Conservation (phyloP, 2,329 filamentous ascomycete species). For the Metarhizium rileyi region DNA sequence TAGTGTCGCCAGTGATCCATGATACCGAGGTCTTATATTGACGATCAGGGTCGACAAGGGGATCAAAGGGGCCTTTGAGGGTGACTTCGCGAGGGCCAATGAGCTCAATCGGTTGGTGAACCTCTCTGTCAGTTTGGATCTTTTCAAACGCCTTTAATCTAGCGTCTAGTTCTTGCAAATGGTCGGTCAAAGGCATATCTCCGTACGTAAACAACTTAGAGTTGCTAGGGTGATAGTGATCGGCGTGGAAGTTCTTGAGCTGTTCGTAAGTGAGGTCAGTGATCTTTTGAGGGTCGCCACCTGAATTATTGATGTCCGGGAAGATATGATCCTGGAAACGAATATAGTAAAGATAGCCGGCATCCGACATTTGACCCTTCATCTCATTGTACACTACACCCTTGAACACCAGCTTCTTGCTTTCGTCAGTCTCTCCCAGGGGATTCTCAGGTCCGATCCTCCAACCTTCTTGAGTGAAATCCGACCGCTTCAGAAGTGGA, state of each 20-base stretch:
- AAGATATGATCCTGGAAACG: slow-evolving; percentile 91
- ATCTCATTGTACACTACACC: slow-evolving; percentile 99
- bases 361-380: slow-evolving; percentile 98
- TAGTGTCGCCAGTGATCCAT: slow-evolving; percentile 80
- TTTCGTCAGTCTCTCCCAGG: slow-evolving; percentile 43
- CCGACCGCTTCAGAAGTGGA: slow-evolving; percentile 78
- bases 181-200: slow-evolving; percentile 75
- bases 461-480: slow-evolving; percentile 97
- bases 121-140: slow-evolving; percentile 58
- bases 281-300: slow-evolving; percentile 91
- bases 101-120: slow-evolving; percentile 69
- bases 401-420: slow-evolving; percentile 79
- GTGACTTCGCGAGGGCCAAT: slow-evolving; percentile 59
- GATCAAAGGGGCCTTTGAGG: slow-evolving; percentile 74
- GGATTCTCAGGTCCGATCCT: slow-evolving; percentile 88
- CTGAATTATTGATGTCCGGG: slow-evolving; percentile 90
- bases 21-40: slow-evolving; percentile 92
- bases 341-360: slow-evolving; percentile 92
- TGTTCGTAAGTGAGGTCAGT: slow-evolving; percentile 91
- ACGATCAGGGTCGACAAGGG: slow-evolving; percentile 72
- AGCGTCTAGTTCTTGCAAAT: slow-evolving; percentile 68
- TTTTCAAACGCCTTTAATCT: slow-evolving; percentile 65
- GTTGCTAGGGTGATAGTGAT: slow-evolving; percentile 96
- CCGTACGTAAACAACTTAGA: slow-evolving; percentile 94
- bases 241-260: slow-evolving; percentile 75